These are phyloP conservation scores for Xylaria flabelliformis DNA, from an alignment of 495 filamentous ascomycete genomes.

Conservation along the genomic window DNA sequence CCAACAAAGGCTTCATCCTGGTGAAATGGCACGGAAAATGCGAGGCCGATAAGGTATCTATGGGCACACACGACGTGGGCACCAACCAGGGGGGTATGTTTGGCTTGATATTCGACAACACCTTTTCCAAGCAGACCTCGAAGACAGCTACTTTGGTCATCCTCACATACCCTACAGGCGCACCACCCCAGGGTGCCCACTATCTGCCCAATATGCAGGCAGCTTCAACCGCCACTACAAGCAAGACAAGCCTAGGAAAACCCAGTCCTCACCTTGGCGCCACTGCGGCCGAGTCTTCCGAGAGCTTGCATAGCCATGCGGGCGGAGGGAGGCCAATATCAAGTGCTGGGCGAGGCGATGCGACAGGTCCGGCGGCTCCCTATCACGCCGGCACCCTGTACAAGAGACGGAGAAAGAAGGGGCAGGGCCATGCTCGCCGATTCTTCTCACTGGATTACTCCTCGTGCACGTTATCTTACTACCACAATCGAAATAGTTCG, in stretches of 20 bases:
- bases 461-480: slow-evolving; percentile 91
- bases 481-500: slow-evolving; percentile 89
- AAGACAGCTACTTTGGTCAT: slow-evolving; percentile 95
- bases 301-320: slow-evolving; percentile 62
- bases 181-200: slow-evolving; percentile 79
- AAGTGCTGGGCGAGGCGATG: slow-evolving; percentile 43
- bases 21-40: slow-evolving; percentile 93
- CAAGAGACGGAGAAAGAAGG: slow-evolving; percentile 89
- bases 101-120: slow-evolving; percentile 97
- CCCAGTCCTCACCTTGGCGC: slow-evolving; percentile 48
- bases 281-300: slow-evolving; percentile 55
- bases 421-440: slow-evolving; percentile 89
- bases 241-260: slow-evolving; percentile 58
- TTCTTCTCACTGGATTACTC: slow-evolving; percentile 96
- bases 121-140: slow-evolving; percentile 92
- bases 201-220: slow-evolving; percentile 65
- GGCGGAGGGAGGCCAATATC: slow-evolving; percentile 40
- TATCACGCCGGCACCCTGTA: slow-evolving; percentile 83
- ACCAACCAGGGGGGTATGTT: slow-evolving; percentile 85
- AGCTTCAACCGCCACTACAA: slow-evolving; percentile 49
- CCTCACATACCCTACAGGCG: slow-evolving; percentile 86
- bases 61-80: slow-evolving; percentile 83
- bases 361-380: slow-evolving; percentile 40
- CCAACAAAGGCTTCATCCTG: slow-evolving; percentile 81
- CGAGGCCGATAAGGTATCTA: slow-evolving; percentile 93